Conservation (phyloP, 345 rosid species). For the Turritis glabra region DNA sequence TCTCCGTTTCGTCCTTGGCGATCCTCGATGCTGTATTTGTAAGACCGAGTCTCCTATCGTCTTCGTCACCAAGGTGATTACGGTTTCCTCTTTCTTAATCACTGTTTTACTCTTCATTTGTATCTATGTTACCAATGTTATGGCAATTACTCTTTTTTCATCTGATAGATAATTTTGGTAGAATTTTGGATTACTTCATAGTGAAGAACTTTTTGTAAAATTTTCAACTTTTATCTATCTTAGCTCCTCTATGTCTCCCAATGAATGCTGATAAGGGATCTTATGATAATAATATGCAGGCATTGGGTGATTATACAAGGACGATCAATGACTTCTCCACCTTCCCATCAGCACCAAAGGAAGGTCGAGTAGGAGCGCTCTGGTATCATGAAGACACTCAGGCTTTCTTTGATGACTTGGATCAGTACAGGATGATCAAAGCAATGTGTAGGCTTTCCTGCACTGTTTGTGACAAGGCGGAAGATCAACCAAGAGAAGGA, state of each 20-base stretch:
- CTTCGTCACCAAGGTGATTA: constrained; percentile 82
- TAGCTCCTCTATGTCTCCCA: background rate
- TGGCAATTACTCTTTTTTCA: background rate
- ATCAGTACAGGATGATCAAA: constrained; percentile 94
- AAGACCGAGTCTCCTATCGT: constrained; percentile 64
- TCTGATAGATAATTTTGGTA: background rate
- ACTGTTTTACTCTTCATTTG: background rate
- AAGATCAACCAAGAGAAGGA: constrained; percentile 38
- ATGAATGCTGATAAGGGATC: background rate
- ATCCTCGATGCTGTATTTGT: constrained; percentile 93
- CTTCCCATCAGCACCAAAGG: constrained; percentile 77
- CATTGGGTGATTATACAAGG: constrained; percentile 88
- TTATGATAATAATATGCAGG: constrained; percentile 43
- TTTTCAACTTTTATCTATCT: background rate
- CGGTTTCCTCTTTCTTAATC: constrained; percentile 18
- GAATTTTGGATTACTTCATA: background rate
- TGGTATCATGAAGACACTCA: constrained; percentile 91
- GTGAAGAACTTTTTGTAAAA: background rate
- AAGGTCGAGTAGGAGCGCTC: constrained; percentile 70
- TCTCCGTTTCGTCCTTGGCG: constrained; percentile 84
- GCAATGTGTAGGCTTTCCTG: constrained; percentile 98
- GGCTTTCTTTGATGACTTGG: constrained; percentile 85
- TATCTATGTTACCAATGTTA: background rate
- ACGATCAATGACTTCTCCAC: constrained; percentile 82
- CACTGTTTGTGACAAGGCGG: constrained; percentile 73